phyloP scores from a whole-genome alignment of 73 alveolate genomes.

The Uronychia binucleata region DNA sequence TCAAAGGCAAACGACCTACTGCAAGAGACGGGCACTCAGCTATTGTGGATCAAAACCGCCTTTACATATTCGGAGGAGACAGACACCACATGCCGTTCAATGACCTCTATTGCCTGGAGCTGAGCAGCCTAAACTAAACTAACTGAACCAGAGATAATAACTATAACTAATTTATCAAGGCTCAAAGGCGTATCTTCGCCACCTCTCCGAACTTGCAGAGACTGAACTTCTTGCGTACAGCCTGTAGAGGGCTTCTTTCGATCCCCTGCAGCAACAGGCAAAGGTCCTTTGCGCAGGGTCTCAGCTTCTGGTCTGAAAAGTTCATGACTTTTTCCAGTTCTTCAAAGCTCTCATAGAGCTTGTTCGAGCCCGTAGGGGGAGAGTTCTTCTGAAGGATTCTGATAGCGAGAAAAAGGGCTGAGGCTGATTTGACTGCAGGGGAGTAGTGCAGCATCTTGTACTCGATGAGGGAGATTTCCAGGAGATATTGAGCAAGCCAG shows the following conservation, averaged over 20 bases:
- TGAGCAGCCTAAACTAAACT: conserved; percentile 2
- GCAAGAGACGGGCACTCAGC: conserved; percentile 85
- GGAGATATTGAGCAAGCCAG: conserved; percentile 68
- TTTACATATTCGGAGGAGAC: conserved; percentile 78
- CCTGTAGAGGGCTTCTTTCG: conserved; percentile 60
- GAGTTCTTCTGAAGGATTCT: conserved; percentile 38
- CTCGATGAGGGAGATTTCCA: conserved; percentile 83
- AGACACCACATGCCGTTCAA: conserved; percentile 86
- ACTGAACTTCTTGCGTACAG: conserved; percentile 81
- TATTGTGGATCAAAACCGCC: conserved; percentile 31
- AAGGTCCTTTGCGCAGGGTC: conserved; percentile 59
- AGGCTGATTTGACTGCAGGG: conserved; percentile 75
- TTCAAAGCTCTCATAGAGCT: conserved; percentile 33
- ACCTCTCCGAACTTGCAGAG: conserved; percentile 74
- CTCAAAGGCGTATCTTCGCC: conserved; percentile 55
- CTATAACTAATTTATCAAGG: too few relatives aligned
- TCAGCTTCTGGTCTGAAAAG: conserved; percentile 34
- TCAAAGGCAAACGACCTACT: conserved; percentile 61
- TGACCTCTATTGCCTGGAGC: conserved; percentile 52
- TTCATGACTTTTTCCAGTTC: conserved; percentile 23
- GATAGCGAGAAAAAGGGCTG: conserved; percentile 62
- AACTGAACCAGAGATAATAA: neutral
- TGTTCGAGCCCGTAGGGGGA: conserved; percentile 6
- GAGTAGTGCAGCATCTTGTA: conserved; percentile 76
- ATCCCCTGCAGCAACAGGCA: conserved; percentile 59